phyloP scores from a whole-genome alignment of 805 yeast species.

The Saturnispora sekii region DNA sequence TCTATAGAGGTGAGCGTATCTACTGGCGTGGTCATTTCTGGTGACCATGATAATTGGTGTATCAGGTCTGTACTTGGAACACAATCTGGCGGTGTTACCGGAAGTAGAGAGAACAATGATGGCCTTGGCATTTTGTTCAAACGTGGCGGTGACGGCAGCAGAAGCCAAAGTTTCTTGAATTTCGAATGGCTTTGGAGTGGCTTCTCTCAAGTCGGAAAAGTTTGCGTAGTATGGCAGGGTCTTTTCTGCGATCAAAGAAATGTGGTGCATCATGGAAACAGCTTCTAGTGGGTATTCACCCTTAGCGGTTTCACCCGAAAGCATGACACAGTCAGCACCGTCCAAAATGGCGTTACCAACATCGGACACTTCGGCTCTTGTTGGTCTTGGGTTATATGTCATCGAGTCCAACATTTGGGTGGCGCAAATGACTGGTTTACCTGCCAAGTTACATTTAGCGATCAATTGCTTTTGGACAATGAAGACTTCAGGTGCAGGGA shows the following conservation, averaged over 20 bases:
- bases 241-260: conserved; percentile 91
- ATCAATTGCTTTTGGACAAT: conserved; percentile 98
- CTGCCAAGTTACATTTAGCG: conserved; percentile 98
- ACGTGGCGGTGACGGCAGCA: conserved; percentile 93
- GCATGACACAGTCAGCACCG: conserved; percentile 99
- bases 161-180: conserved; percentile 96
- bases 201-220: conserved; percentile 80
- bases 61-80: conserved; percentile 95
- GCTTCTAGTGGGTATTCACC: conserved; percentile 98
- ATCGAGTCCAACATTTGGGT: conserved; percentile 99
- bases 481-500: conserved; percentile 97
- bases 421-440: conserved; percentile 99
- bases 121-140: conserved; percentile 95
- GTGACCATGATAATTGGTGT: conserved; percentile 98
- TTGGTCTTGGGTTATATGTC: conserved; percentile 99
- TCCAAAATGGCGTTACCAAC: conserved; percentile 98
- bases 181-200: conserved; percentile 80
- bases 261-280: conserved; percentile 98
- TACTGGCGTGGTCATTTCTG: conserved; percentile 87
- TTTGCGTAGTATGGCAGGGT: conserved; percentile 80
- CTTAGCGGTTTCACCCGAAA: conserved; percentile 99
- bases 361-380: conserved; percentile 98
- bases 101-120: conserved; percentile 92
- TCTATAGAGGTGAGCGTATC: conserved; percentile 93
- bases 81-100: conserved; percentile 91